Conservation (phyloP, 1,284 basidiomycete species). For the Ceratorhiza oryzae-sativae region DNA sequence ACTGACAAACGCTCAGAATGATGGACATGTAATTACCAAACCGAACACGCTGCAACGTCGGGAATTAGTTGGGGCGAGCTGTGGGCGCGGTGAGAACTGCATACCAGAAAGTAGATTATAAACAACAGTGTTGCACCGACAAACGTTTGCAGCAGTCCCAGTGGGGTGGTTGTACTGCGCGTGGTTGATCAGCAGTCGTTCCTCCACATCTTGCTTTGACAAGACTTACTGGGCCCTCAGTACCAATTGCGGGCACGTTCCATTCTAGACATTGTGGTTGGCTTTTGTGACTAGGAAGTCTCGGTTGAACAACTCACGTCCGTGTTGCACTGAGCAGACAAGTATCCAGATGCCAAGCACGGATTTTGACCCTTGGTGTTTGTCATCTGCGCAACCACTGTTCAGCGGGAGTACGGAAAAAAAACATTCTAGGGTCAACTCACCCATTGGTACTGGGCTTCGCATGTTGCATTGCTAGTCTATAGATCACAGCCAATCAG, state of each 20-base stretch:
- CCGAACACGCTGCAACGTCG: too few relatives aligned
- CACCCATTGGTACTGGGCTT: conserved; percentile 32
- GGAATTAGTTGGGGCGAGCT: background rate
- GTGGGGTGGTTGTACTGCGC: conserved; percentile 29
- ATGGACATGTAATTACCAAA: background rate
- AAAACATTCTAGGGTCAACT: background rate
- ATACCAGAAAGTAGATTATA: conserved; percentile 41
- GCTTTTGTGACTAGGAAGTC: background rate
- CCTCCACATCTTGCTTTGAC: background rate
- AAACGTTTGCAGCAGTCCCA: conserved; percentile 27
- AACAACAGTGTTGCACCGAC: conserved; percentile 42
- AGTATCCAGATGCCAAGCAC: conserved; percentile 41
- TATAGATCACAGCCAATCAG: background rate
- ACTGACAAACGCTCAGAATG: background rate
- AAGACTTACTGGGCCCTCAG: conserved; percentile 27
- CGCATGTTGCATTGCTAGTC: conserved; percentile 34
- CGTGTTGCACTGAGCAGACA: conserved; percentile 38
- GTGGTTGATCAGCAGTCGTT: background rate
- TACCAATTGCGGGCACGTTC: conserved; percentile 35
- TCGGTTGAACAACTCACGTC: conserved; percentile 31
- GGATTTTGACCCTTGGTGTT: conserved; percentile 42
- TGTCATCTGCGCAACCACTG: conserved; percentile 26
- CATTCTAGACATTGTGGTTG: conserved; percentile 12
- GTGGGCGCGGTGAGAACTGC: background rate
- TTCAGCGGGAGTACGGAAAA: background rate